Conservation (phyloP, 164 flowering plant species). For the Vitis riparia region DNA sequence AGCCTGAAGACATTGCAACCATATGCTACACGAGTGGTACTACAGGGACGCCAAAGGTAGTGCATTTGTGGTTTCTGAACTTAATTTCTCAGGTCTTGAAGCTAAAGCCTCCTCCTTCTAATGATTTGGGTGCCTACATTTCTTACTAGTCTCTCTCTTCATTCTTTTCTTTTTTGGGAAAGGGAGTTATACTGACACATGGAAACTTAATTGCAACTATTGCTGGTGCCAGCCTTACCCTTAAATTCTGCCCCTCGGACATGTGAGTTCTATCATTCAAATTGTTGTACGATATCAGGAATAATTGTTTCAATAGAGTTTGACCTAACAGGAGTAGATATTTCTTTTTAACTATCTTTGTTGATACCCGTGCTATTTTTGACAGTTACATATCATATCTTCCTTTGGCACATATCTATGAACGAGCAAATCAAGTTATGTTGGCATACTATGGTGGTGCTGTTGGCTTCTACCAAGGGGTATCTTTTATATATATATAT, state of each 20-base stretch:
- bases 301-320: too few relatives aligned
- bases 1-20: slow-evolving; percentile 79
- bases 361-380: too few relatives aligned
- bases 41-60: slow-evolving; percentile 93
- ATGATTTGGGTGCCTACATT: background rate
- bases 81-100: background rate
- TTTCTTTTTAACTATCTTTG: too few relatives aligned
- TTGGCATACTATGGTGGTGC: slow-evolving; percentile 58
- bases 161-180: background rate
- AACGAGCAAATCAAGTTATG: slow-evolving; percentile 58
- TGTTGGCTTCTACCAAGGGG: slow-evolving; percentile 81
- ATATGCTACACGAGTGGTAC: slow-evolving; percentile 98
- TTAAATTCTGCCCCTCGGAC: slow-evolving; percentile 47
- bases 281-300: too few relatives aligned
- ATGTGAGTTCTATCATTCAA: slow-evolving; percentile 40
- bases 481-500: slow-evolving; percentile 13
- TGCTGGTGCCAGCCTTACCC: slow-evolving; percentile 44
- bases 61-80: background rate
- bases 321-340: too few relatives aligned
- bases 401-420: slow-evolving; percentile 81
- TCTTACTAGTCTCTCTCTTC: background rate
- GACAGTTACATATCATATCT: slow-evolving; percentile 74
- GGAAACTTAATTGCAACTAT: slow-evolving; percentile 74
- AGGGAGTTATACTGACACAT: slow-evolving; percentile 90
- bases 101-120: background rate